Conservation (phyloP, 1,284 basidiomycete genomes). For the Ceratobasidium papillatum region DNA sequence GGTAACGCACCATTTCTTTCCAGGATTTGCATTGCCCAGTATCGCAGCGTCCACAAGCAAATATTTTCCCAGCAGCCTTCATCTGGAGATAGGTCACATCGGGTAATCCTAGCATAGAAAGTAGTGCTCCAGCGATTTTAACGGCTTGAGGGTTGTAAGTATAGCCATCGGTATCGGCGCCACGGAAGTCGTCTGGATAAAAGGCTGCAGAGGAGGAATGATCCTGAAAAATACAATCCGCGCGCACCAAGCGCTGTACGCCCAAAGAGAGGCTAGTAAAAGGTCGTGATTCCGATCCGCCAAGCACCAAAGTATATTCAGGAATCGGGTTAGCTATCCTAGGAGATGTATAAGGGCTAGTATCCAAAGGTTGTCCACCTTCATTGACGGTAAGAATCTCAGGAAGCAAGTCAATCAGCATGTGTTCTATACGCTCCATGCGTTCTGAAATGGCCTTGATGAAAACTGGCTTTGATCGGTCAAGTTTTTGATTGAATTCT, state of each 20-base stretch:
- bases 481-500: background rate
- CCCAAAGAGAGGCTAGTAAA: background rate
- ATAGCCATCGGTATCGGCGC: background rate
- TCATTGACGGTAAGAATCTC: background rate
- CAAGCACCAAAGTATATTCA: background rate
- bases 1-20: background rate
- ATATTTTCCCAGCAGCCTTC: background rate
- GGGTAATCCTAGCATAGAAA: background rate
- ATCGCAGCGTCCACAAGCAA: slow-evolving; percentile 5
- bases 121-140: background rate
- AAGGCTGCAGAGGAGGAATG: background rate
- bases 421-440: background rate
- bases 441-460: background rate
- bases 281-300: background rate
- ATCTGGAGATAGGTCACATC: slow-evolving; percentile 4
- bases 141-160: background rate
- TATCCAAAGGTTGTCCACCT: background rate
- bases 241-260: background rate
- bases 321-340: background rate
- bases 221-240: background rate
- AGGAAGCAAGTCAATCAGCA: background rate
- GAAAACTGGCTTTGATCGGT: background rate
- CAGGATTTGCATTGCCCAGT: background rate
- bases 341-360: background rate
- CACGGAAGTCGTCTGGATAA: slow-evolving; percentile 15